phyloP scores from a whole-genome alignment of 2,329 filamentous ascomycete genomes.

The Rugonectria rugulosa region DNA sequence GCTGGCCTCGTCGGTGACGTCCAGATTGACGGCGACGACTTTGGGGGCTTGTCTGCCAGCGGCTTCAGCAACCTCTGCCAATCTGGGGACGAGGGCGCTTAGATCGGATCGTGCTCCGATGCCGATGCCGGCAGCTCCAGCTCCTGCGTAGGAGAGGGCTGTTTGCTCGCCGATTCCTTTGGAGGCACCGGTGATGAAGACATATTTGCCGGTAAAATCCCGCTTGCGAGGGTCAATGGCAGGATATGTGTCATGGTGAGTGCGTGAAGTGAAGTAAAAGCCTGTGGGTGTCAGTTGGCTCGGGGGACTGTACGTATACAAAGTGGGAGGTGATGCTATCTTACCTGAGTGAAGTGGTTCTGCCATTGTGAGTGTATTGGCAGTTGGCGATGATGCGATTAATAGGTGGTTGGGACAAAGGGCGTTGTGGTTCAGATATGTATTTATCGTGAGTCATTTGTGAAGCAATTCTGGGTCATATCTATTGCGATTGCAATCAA shows the following conservation, averaged over 20 bases:
- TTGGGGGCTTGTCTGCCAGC: conserved; percentile 41
- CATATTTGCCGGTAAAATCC: conserved; percentile 47
- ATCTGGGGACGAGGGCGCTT: conserved; percentile 43
- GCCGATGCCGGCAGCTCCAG: conserved; percentile 59
- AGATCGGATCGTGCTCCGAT: conserved; percentile 61
- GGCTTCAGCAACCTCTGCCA: conserved; percentile 44
- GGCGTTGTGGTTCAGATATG: too few relatives aligned
- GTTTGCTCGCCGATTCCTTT: conserved; percentile 62
- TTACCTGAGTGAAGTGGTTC: conserved; percentile 5
- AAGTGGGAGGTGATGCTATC: neutral
- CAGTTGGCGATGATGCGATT: neutral
- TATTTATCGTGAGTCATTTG: too few relatives aligned
- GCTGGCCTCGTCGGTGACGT: conserved; percentile 46
- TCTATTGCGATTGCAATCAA: too few relatives aligned
- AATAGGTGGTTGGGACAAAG: neutral
- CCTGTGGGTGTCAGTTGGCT: neutral
- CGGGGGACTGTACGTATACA: neutral
- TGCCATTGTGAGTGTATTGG: neutral
- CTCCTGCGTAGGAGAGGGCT: conserved; percentile 62
- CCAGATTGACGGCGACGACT: conserved; percentile 51
- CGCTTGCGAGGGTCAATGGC: conserved; percentile 53
- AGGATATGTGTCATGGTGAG: conserved; percentile 60
- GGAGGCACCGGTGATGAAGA: conserved; percentile 63
- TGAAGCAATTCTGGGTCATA: too few relatives aligned
- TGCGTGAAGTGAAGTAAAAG: neutral